These are phyloP conservation scores for Arctium lappa DNA, from an alignment of 129 eudicot species.

Conservation along the genomic window DNA sequence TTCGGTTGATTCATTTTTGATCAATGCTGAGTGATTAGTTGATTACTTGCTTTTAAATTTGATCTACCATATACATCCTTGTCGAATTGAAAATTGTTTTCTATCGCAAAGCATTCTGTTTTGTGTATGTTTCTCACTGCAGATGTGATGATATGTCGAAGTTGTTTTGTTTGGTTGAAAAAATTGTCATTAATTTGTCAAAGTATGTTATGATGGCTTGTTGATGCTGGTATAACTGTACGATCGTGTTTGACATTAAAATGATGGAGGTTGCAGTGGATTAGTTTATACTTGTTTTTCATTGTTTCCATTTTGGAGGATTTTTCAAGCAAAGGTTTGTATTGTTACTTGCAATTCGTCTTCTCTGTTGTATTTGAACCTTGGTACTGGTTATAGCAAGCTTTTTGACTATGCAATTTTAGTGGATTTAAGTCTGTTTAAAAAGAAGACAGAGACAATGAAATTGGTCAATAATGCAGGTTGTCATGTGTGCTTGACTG, in stretches of 20 bases:
- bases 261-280: background rate
- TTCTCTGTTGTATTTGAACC: background rate
- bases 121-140: background rate
- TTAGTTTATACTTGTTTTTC: background rate
- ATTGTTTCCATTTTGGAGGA: background rate
- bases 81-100: background rate
- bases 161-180: background rate
- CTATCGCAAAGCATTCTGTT: background rate
- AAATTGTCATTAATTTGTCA: slow-evolving; percentile 8
- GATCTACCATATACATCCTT: background rate
- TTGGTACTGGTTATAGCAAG: background rate
- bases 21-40: slow-evolving; percentile 8
- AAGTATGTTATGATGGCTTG: background rate
- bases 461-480: slow-evolving; percentile 1
- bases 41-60: background rate
- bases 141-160: slow-evolving; percentile 2
- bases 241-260: background rate
- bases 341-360: background rate
- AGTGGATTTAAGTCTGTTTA: background rate
- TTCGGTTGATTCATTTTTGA: slow-evolving; percentile 1
- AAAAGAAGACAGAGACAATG: background rate
- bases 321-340: background rate
- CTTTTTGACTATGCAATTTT: background rate
- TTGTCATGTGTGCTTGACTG: background rate
- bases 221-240: background rate